These are phyloP conservation scores for Kokia cookei DNA, from an alignment of 441 rosid genomes.

Conservation along the genomic window DNA sequence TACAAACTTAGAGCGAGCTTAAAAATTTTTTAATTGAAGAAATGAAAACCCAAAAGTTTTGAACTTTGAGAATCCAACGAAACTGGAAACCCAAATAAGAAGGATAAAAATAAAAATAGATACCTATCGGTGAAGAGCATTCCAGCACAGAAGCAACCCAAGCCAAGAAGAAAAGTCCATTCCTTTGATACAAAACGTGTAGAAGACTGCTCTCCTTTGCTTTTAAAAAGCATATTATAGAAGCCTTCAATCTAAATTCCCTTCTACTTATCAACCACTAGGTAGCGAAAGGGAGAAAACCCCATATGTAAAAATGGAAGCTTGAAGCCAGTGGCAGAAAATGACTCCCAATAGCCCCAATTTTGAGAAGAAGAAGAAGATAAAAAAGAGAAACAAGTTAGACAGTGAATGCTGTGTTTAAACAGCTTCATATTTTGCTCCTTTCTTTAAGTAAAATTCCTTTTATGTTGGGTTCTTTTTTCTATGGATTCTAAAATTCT, in stretches of 20 bases:
- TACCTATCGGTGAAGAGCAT: conserved; percentile 85
- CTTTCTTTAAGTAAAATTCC: background rate
- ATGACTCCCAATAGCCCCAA: background rate
- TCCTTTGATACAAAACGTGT: conserved; percentile 51
- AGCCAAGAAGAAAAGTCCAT: conserved; percentile 71
- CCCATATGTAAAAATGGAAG: conserved; percentile 18
- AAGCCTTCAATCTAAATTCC: conserved; percentile 20
- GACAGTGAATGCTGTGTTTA: background rate
- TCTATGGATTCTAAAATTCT: background rate
- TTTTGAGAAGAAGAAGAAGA: background rate
- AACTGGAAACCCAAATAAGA: background rate
- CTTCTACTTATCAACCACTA: conserved; percentile 2
- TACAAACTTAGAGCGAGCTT: background rate
- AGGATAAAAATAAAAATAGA: background rate
- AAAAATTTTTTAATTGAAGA: background rate
- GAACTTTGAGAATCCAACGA: conserved; percentile 3
- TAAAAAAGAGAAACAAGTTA: background rate
- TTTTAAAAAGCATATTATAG: conserved; percentile 47
- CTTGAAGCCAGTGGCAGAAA: conserved; percentile 7
- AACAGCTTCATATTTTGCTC: background rate
- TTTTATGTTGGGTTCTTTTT: background rate
- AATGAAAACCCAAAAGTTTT: conserved; percentile 1
- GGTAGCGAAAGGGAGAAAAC: conserved; percentile 11
- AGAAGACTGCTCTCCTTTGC: conserved; percentile 48
- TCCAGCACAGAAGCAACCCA: conserved; percentile 76